Evolutionary conservation across 306 rosid genomes (phyloP), one percentile per base, ranked within the genome.

Genomic region (Citrullus colocynthis): DNA sequence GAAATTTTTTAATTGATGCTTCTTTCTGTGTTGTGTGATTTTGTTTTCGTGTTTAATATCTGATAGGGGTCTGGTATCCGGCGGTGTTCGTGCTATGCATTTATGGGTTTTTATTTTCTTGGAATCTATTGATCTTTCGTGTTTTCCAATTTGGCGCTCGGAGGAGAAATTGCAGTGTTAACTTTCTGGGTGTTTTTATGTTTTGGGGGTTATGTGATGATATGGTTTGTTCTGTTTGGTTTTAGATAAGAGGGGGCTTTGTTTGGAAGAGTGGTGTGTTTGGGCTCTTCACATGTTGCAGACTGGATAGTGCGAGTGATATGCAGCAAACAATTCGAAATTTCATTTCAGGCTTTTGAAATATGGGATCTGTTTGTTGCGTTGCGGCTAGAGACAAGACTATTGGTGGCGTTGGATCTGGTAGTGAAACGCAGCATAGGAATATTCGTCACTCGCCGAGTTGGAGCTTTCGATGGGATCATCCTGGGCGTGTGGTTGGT

Each of bases 401-500:
- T 18, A 69, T 88, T 65, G 78, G 82, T 2, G 78, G 82, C 2
- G 80, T 74, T 84, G 81, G 87, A 39, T 84, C 89, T 2, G 80
- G 79, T 34, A 81, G 82, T 67, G 91, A 88, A 75, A 79, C 80
- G 65, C 66, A 84, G 74, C 85, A 82, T 24, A 78, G 88, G 63
- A 88, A 88, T 80, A 72, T 88, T 58, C 80, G 86, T 58, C 45
- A 83, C 69, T 88, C 91, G 2, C 91, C 91, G 6, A 80, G 84
- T 13, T 88, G 91, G 91, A 88, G 91, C 83, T 88, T 88, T 70
- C 87, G 91, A 15, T 88, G 91, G 89, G 91, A 88, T 84, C 79
- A 88, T 52, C 78, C 89, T 61, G 91, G 86, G 37, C 85, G 91
- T 48, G 91, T 86, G 16, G 88, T 89, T 13, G 91, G 85, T 15